Evolutionary conservation across 495 filamentous ascomycete species (phyloP).

Genomic region (Lophium mytilinum): DNA sequence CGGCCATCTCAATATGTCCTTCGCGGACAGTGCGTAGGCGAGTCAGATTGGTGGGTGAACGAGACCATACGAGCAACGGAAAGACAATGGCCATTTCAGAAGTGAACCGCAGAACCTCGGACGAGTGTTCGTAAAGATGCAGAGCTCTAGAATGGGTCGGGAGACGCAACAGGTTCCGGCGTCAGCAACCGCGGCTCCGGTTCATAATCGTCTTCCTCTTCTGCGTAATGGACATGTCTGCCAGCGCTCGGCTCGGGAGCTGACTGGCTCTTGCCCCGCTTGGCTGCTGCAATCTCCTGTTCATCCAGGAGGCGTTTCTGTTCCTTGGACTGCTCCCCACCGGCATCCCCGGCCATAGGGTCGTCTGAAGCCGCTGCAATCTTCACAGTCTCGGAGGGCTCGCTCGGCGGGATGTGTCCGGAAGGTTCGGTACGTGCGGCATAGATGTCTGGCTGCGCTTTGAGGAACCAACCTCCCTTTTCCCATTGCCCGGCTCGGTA

Average conservation of each 20-base stretch:
- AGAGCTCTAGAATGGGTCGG: neutral
- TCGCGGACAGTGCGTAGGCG: no score
- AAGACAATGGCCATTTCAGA: no score
- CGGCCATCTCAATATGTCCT: no score
- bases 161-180: neutral
- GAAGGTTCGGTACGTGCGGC: neutral
- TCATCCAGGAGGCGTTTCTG: slow-evolving; percentile 4
- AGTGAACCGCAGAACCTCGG: no score
- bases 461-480: slow-evolving; percentile 35
- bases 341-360: neutral
- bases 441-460: neutral
- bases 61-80: no score
- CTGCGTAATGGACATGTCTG: slow-evolving; percentile 11
- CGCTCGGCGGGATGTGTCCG: neutral
- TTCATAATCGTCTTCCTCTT: neutral
- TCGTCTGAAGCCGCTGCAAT: neutral
- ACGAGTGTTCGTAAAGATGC: no score
- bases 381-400: neutral
- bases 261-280: neutral
- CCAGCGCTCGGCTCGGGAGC: neutral
- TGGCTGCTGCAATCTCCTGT: slow-evolving; percentile 5
- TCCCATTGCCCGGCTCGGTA: slow-evolving; percentile 35
- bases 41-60: no score
- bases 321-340: slow-evolving; percentile 8
- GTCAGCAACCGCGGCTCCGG: neutral